Evolutionary conservation across 768 basidiomycete genomes (phyloP).

Genomic region (Tulasnella sp.): DNA sequence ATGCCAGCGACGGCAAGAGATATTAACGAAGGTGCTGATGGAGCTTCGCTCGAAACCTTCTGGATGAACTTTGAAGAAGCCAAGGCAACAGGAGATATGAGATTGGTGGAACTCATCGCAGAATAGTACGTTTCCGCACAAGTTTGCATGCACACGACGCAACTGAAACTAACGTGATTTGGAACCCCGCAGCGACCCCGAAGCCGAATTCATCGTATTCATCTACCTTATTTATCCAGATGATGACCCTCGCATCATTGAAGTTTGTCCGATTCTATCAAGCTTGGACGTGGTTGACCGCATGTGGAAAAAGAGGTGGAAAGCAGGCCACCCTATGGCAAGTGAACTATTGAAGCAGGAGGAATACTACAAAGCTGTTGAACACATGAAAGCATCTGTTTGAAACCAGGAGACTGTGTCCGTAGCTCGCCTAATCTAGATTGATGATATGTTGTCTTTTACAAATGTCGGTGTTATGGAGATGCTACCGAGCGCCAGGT

Average conservation of each 20-base stretch:
- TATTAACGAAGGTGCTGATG: conserved; percentile 21
- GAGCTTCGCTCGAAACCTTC: conserved; percentile 23
- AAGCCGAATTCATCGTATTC: conserved; percentile 15
- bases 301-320: conserved; percentile 21
- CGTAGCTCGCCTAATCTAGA: background rate
- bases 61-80: conserved; percentile 26
- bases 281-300: background rate
- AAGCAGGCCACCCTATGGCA: conserved; percentile 18
- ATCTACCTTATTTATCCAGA: conserved; percentile 8
- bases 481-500: background rate
- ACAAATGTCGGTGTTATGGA: background rate
- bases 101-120: conserved; percentile 2
- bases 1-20: conserved; percentile 17
- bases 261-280: conserved; percentile 16
- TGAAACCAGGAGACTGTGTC: background rate
- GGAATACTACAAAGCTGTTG: conserved; percentile 14
- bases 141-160: background rate
- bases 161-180: background rate
- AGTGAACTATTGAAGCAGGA: background rate
- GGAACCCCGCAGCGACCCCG: conserved; percentile 4
- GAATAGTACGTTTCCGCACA: conserved; percentile 5
- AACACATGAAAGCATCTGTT: background rate
- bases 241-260: conserved; percentile 14
- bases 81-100: background rate
- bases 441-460: background rate